Evolutionary conservation across 2,329 filamentous ascomycete species (phyloP).

Genomic region (Penicillium expansum): DNA sequence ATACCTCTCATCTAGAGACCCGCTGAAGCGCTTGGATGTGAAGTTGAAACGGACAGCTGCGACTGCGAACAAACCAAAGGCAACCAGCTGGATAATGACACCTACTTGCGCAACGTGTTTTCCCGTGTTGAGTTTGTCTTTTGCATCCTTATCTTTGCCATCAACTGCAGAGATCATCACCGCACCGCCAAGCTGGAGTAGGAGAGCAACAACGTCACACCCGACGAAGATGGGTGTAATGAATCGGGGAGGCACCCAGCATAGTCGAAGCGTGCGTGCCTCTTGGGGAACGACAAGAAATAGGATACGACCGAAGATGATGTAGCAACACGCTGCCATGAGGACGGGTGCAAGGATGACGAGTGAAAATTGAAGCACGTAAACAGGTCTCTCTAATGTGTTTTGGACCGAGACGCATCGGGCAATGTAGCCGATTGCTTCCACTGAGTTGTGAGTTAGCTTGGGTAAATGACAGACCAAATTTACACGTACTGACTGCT

Average conservation of each 20-base stretch:
- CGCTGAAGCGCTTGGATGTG: conserved; percentile 40
- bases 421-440: conserved; percentile 38
- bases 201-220: conserved; percentile 40
- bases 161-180: conserved; percentile 43
- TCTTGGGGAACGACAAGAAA: conserved; percentile 39
- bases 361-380: conserved; percentile 39
- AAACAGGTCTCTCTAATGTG: conserved; percentile 24
- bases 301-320: conserved; percentile 42
- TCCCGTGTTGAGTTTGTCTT: conserved; percentile 34
- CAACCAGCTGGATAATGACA: conserved; percentile 46
- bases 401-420: conserved; percentile 33
- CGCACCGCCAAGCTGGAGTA: conserved; percentile 40
- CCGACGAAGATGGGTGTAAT: conserved; percentile 45
- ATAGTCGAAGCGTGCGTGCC: conserved; percentile 32
- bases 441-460: conserved; percentile 29
- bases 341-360: conserved; percentile 41
- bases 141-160: conserved; percentile 16
- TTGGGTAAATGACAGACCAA: neutral
- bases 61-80: conserved; percentile 49
- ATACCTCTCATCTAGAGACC: conserved; percentile 29
- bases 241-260: conserved; percentile 38
- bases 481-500: conserved; percentile 26
- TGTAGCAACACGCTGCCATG: conserved; percentile 43
- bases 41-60: conserved; percentile 50
- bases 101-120: conserved; percentile 42